Conservation (phyloP, 805 yeast genomes). For the Ogataea minuta region DNA sequence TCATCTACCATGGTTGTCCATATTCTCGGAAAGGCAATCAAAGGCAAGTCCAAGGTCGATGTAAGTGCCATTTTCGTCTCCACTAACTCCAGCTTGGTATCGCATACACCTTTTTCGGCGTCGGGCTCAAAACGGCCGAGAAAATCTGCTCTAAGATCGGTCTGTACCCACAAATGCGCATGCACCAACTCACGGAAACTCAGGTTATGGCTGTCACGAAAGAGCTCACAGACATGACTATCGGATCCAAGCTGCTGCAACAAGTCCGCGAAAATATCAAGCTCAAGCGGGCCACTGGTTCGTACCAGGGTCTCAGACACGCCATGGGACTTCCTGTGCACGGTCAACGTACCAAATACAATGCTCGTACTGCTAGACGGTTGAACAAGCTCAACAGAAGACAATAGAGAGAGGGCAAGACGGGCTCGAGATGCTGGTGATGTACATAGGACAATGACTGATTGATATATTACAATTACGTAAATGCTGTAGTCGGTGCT, state of each 20-base stretch:
- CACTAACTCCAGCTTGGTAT: conserved; percentile 48
- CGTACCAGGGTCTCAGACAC: conserved; percentile 87
- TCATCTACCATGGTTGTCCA: conserved; percentile 45
- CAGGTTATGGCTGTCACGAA: conserved; percentile 84
- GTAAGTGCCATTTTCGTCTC: conserved; percentile 23
- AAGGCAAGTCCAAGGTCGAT: conserved; percentile 37
- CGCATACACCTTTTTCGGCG: conserved; percentile 79
- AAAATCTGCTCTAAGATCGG: conserved; percentile 84
- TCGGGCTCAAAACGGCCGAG: conserved; percentile 73
- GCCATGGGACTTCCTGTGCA: conserved; percentile 76
- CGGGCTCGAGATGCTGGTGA: background rate
- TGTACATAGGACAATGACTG: conserved; percentile 1
- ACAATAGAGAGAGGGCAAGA: background rate
- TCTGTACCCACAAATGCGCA: conserved; percentile 88
- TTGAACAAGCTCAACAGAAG: conserved; percentile 72
- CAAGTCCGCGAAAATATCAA: conserved; percentile 74
- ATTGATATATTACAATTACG: no score
- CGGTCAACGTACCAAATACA: conserved; percentile 91
- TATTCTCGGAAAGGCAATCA: conserved; percentile 49
- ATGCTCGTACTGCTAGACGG: conserved; percentile 85
- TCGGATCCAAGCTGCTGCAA: conserved; percentile 78
- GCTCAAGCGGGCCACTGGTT: conserved; percentile 76
- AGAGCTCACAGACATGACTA: conserved; percentile 77
- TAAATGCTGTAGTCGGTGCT: no score
- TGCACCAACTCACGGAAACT: conserved; percentile 88